Base-by-base conservation (phyloP, 2,329 filamentous ascomycete species). In the Hypocreales sp. region DNA sequence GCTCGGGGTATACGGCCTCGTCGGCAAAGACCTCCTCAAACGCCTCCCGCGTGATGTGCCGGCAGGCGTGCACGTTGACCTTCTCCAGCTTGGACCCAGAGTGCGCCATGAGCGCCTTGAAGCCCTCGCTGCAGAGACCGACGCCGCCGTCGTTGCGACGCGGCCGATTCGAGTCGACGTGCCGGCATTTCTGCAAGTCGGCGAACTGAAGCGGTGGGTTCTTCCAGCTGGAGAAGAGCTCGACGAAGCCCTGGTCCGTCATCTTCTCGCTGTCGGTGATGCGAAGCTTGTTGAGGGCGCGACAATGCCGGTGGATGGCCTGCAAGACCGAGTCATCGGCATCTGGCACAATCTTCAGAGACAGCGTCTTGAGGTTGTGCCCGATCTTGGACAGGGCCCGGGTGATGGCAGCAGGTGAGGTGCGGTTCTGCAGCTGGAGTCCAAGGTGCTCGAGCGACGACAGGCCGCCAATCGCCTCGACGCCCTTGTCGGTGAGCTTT, bases 21-120 rank as follows among this genome's bases (percentile, higher is more conserved):
- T 55, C 51, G 5, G 58, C 54, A 42, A 95, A 94, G 1, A 79
- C 75, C 8, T 75, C 64, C 35, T 81, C 72, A 32, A 93, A 84
- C 0, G 80, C 72, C 11, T 67, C 55, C 19, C 66, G 61, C 2
- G 71, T 66, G 35, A 95, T 86, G 47, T 93, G 79, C 4, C 87
- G 76, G 45, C 83, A 92, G 0, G 78, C 80, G 10, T 81, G 70
- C n/a, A 94, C 60, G 43, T 92, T 80, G 19, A 95, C 58, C 22
- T 66, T 58, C 32, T 64, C 61, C 2, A 95, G 52, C 8, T 54
- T 60, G 2, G 54, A 45, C 4, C 81, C 80, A 0, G 84, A 93
- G 46, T 94, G 87, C 1, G 59, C 55, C 81, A 94, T 93, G 23
- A 94, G 54, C 0, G 82, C 80, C 36, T 65, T 59, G 55, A 95